Base-by-base conservation (phyloP, 2,329 filamentous ascomycete species). In the Penicillium concentricum region DNA sequence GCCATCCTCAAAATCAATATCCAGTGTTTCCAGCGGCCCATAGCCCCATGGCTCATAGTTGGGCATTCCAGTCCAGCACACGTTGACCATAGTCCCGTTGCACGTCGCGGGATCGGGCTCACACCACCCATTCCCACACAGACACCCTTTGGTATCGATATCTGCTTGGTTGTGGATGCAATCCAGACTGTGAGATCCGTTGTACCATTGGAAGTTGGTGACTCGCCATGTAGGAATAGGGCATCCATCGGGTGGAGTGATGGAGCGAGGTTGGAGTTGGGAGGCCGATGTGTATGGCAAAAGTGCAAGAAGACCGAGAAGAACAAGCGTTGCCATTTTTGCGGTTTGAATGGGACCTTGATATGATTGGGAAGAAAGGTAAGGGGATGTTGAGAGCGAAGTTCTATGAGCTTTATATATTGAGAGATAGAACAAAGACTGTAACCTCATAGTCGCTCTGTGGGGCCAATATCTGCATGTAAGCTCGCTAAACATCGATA, bases 21-120 rank as follows among this genome's bases (percentile, higher is more conserved):
- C 57, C 4, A 70, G 64, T 0, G 66, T 69, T 28, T 69, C 43
- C 0, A 59, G 54, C 0, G 67, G 67, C 0, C 68, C 67, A 42
- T 69, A 70, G 0, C 68, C 68, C 68, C 67, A 69, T 1, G 67
- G 68, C n/a, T 68, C 46, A 51, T 70, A 70, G 52, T 64, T 69
- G 2, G 68, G 68, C 68, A 69, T 66, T 9, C 68, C 68, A 2
- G 67, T 70, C 13, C 48, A 69, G 62, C 68, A 70, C 24, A 68
- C 58, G 26, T 54, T 54, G 9, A 69, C 67, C 61, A 65, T 62
- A 30, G 55, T 60, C 4, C 64, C 60, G 35, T 62, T 62, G 59
- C 67, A 70, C 24, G 64, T 69, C 16, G 59, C 53, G 1, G 62
- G 62, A 49, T 66, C 44, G 0, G 66, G 67, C 3, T 61, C 48